Percentiles rank a stretch among this genome's conserved stretches.
Conservation (phyloP, 257 asterid species). For the Penstemon eatonii region DNA sequence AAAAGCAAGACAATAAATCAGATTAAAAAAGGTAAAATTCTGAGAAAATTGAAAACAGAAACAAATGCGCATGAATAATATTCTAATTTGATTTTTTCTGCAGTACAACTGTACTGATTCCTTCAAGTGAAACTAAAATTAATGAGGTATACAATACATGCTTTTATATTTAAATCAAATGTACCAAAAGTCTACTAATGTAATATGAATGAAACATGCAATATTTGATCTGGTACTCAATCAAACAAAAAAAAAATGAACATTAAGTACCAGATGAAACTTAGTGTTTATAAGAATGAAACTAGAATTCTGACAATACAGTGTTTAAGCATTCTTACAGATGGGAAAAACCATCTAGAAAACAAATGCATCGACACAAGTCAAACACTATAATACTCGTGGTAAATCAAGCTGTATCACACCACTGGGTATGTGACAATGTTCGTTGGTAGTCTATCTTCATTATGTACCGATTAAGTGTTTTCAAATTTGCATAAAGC, state of each 20-base stretch:
- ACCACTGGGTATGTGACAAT: background rate
- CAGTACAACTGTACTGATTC: background rate
- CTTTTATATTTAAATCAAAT: background rate
- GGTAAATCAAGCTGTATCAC: background rate
- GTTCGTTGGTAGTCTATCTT: slow-evolving; percentile 8
- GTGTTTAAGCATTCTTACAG: too few relatives aligned
- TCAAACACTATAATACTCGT: background rate
- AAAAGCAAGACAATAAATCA: slow-evolving; percentile 33
- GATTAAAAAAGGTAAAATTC: background rate
- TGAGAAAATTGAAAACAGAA: slow-evolving; percentile 19
- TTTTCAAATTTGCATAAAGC: background rate
- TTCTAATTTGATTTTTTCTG: background rate
- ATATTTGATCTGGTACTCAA: background rate
- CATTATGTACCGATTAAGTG: background rate
- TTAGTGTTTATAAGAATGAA: background rate
- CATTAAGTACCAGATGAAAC: background rate
- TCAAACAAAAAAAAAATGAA: background rate
- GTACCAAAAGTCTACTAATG: background rate
- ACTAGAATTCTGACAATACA: background rate
- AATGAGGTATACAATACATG: background rate
- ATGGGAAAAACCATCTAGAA: background rate
- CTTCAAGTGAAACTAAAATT: background rate
- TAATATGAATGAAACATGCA: background rate
- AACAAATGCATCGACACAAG: slow-evolving; percentile 14
- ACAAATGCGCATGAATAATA: background rate